phyloP scores from a whole-genome alignment of 176 grass and related monocot species.

The Hordeum vulgare region MorexV3_pseudomolecules_assembly NC_058518.1:491901317-491901816 shows the following conservation, averaged over 20 bases:
- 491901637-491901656: neutral
- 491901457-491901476: neutral
- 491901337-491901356: conserved; percentile 23
- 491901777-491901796: conserved; percentile 15
- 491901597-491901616: neutral
- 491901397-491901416: neutral
- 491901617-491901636: neutral
- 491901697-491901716: neutral
- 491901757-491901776: conserved; percentile 12
- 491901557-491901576: neutral
- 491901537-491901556: neutral
- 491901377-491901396: neutral
- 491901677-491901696: neutral
- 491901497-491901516: neutral
- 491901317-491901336: conserved; percentile 4
- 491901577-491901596: neutral
- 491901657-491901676: neutral
- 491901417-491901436: neutral
- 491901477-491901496: neutral
- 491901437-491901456: neutral
- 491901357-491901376: conserved; percentile 6
- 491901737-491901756: conserved; percentile 10
- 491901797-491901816: neutral
- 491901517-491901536: neutral
- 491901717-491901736: neutral